Evolutionary conservation across 2,329 filamentous ascomycete genomes (phyloP).

Genomic region (Thermoascus crustaceus): DNA sequence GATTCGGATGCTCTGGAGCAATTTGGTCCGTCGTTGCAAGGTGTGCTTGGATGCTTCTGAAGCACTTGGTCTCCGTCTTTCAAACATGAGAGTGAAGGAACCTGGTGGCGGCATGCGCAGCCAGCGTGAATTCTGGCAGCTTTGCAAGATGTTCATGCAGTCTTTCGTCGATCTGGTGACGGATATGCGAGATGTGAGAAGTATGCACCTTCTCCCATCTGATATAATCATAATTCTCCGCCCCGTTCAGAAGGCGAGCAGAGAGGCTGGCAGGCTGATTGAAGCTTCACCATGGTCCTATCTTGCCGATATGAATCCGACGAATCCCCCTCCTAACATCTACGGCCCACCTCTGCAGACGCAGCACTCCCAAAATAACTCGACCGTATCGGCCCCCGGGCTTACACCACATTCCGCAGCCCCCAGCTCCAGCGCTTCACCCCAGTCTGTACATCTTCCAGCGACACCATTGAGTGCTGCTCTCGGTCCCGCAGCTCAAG

Average conservation of each 20-base stretch:
- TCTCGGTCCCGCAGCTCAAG: conserved; percentile 80
- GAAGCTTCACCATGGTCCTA: conserved; percentile 56
- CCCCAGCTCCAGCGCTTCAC: conserved; percentile 26
- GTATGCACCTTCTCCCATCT: conserved; percentile 44
- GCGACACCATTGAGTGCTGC: conserved; percentile 87
- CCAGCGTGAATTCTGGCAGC: conserved; percentile 54
- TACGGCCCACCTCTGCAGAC: conserved; percentile 30
- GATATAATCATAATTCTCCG: conserved; percentile 68
- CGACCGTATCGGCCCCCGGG: conserved; percentile 19
- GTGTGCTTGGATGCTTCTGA: conserved; percentile 66
- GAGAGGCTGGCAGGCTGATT: conserved; percentile 69
- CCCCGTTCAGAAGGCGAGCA: conserved; percentile 73
- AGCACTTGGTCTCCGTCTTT: conserved; percentile 62
- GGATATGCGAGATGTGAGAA: conserved; percentile 39
- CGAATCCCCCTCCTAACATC: conserved; percentile 23
- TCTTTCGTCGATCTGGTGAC: conserved; percentile 41
- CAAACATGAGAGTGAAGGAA: conserved; percentile 75
- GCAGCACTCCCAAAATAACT: conserved; percentile 23
- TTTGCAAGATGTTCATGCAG: conserved; percentile 56
- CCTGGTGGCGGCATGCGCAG: conserved; percentile 57
- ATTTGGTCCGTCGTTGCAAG: conserved; percentile 63
- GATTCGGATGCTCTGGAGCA: conserved; percentile 58
- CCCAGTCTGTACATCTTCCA: conserved; percentile 54
- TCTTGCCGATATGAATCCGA: conserved; percentile 37
- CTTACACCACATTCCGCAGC: conserved; percentile 15